Percentiles rank a stretch among this genome's conserved stretches.
phyloP scores from a whole-genome alignment of 805 yeast species.

The Cyberlindnera mississippiensis region DNA sequence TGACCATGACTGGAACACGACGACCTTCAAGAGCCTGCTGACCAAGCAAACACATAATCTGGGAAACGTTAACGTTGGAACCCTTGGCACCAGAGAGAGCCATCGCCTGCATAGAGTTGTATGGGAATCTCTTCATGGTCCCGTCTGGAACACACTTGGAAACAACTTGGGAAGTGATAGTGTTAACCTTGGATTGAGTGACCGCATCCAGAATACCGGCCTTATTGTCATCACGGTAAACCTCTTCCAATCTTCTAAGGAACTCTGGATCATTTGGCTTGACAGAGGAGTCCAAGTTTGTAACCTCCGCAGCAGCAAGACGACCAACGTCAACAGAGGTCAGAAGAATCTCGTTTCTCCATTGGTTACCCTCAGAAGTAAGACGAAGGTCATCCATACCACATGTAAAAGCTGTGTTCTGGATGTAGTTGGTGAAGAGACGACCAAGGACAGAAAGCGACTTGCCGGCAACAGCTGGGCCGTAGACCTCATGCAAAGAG shows the following conservation, averaged over 20 bases:
- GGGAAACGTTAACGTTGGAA: constrained; percentile 96
- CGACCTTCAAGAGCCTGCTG: constrained; percentile 99
- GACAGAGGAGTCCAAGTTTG: constrained; percentile 60
- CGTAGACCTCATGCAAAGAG: constrained; percentile 93
- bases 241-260: constrained; percentile 85
- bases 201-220: constrained; percentile 94
- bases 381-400: constrained; percentile 99
- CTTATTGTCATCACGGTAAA: constrained; percentile 88
- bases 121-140: constrained; percentile 92
- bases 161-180: constrained; percentile 92
- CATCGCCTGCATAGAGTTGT: constrained; percentile 98
- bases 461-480: constrained; percentile 85
- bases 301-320: constrained; percentile 90
- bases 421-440: constrained; percentile 88
- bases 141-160: constrained; percentile 93
- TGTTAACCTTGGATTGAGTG: constrained; percentile 86
- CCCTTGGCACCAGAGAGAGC: constrained; percentile 99
- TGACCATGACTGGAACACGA: constrained; percentile 98
- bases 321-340: constrained; percentile 81
- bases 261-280: constrained; percentile 67
- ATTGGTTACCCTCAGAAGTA: constrained; percentile 83
- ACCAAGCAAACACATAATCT: constrained; percentile 98
- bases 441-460: constrained; percentile 91
- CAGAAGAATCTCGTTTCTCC: constrained; percentile 81
- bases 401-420: constrained; percentile 93